Base-by-base conservation (phyloP, 352 stramenopile species). In the Pseudoperonospora humuli region DNA sequence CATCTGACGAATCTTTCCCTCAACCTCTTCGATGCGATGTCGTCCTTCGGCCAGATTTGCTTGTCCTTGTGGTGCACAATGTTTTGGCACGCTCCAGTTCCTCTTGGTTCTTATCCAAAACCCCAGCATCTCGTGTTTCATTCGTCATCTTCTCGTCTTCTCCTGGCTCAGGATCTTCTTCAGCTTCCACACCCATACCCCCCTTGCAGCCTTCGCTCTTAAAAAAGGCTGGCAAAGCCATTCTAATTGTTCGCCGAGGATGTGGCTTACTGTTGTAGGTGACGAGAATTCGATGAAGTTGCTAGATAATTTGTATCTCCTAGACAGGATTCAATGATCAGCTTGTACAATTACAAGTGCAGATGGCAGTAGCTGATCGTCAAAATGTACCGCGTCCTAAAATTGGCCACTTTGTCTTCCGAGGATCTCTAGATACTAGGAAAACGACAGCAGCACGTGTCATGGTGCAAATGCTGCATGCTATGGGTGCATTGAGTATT, bases 391-490 rank as follows among this genome's bases (percentile, higher is more conserved):
- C 64, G 23, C 43, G 67, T 27, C 75, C 78, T 5, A 60, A 78
- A 14, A 79, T 90, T 25, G 78, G 78, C 1, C 78, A 96, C 50
- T 88, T 93, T 65, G 60, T 91, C 6, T 96, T 97, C 46, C 81
- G 71, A 19, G 88, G 87, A 0, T 80, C 72, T 2, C 83, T 84
- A n/a, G 86, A 87, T 1, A 96, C 84, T 7, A 84, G 86, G 2
- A 96, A 96, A 42, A 96, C 81, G 5, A 93, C 75, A 5, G 89
- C 98, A 0, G 92, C 93, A 5, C 78, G 88, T 24, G 68, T 87
- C 13, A 86, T 98, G 60, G 95, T 84, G 8, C 92, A 96, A 53
- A 90, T 97, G 25, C 84, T 97, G 40, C 83, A 97, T 41, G 71
- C 92, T 15, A 84, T 98, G 59, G 77, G 84, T n/a, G 70, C 97